Base-by-base conservation (phyloP, 257 asterid species). In the Handroanthus guayacan region DNA sequence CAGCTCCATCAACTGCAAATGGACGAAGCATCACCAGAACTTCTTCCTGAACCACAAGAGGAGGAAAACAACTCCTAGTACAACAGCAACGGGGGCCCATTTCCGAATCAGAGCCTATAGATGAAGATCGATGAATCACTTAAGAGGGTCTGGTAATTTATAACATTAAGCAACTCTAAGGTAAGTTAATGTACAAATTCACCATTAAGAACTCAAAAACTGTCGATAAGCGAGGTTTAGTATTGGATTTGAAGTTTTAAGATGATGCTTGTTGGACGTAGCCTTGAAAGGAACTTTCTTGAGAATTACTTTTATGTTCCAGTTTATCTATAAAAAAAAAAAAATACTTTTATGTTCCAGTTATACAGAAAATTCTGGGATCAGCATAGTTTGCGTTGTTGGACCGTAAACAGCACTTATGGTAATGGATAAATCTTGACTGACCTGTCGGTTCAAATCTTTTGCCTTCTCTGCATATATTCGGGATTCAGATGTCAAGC, bases 11-110 rank as follows among this genome's bases (percentile, higher is more conserved):
- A 61, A 57, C 86, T 16, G 78, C 86, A 74, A 74, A 77, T 36
- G 72, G 54, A 69, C 69, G 68, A 78, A 75, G 63, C 78, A 81
- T 90, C 89, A 94, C 97, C 97, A 94, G 50, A 92, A 83, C 95
- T 94, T 94, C 61, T 85, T 88, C 78, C 80, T 87, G 75, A 94
- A 86, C 95, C 95, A 94, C 65, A 89, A 82, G 83, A 94, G 90
- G 87, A 94, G 86, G 75, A 86, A 84, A 73, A 94, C 99, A 62
- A 94, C 93, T 72, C 91, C 97, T 38, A 94, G 82, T 41, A 94
- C 99, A 78, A 94, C 78, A 41, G 95, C 99, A 65, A 92, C 92
- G 0, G 99, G 99, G 36, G 99, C 97, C 90, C 96, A 94, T 77
- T 92, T 92, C 62, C 93, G 97, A 76, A 94, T 92, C 87, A 94